A percentile compares a stretch with the other conserved stretches of the same genome.
Evolutionary conservation across 2,329 filamentous ascomycete genomes (phyloP).

Genomic region (Didymella keratinophila): DNA sequence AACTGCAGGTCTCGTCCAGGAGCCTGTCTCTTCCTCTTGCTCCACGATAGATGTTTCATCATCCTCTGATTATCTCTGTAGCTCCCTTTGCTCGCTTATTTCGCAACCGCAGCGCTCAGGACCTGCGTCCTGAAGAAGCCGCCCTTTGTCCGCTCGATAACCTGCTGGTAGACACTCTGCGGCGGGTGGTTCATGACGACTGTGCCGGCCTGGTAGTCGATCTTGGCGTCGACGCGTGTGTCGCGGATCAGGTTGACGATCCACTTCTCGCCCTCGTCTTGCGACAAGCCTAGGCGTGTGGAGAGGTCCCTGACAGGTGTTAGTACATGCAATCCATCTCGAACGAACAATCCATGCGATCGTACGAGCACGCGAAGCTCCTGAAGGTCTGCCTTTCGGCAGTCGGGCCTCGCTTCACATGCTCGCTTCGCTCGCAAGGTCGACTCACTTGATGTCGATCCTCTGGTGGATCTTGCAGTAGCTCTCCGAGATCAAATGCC

Average conservation of each 20-base stretch:
- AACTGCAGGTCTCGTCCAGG: too few relatives aligned
- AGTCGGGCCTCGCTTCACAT: too few relatives aligned
- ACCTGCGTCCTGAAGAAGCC: constrained; percentile 99
- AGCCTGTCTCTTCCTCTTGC: too few relatives aligned
- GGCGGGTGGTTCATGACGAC: constrained; percentile 99
- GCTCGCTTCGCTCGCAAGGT: not conserved
- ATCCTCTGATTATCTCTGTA: too few relatives aligned
- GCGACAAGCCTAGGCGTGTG: constrained; percentile 85
- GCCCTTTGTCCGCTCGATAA: constrained; percentile 98
- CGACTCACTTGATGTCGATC: constrained; percentile 86
- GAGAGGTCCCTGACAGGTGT: constrained; percentile 73
- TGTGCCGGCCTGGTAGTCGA: constrained; percentile 98
- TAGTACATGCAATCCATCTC: not conserved
- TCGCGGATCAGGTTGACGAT: constrained; percentile 99
- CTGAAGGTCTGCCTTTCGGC: too few relatives aligned
- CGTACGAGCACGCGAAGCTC: too few relatives aligned
- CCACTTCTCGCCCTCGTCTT: constrained; percentile 99
- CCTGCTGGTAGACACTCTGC: constrained; percentile 98
- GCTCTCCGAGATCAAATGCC: constrained; percentile 96
- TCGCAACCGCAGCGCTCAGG: constrained; percentile 68
- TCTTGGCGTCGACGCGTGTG: constrained; percentile 97
- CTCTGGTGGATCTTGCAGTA: constrained; percentile 99
- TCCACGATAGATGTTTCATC: not conserved
- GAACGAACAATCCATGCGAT: too few relatives aligned
- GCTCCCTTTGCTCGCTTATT: constrained; percentile 40